phyloP scores from a whole-genome alignment of 768 basidiomycete species.

The Mycena venus region DNA sequence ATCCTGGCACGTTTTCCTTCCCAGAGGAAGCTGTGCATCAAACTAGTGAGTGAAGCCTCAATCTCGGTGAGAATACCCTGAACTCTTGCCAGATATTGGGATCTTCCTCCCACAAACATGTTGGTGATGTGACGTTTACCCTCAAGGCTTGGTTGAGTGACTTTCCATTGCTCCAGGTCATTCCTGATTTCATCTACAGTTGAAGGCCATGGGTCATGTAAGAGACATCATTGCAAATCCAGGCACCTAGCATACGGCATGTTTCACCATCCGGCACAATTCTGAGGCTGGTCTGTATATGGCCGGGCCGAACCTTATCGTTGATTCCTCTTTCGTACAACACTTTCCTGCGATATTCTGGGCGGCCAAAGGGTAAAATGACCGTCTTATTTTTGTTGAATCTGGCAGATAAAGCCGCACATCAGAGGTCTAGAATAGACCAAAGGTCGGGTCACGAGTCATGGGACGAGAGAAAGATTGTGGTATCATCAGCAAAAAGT shows the following conservation, averaged over 20 bases:
- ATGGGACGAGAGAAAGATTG: too few species aligned
- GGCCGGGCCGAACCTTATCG: background rate
- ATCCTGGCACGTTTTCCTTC: background rate
- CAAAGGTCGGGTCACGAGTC: too few species aligned
- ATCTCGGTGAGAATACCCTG: too few species aligned
- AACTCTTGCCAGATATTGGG: too few species aligned
- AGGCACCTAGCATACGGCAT: background rate
- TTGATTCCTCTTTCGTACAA: background rate
- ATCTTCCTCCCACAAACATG: too few species aligned
- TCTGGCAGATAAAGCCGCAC: conserved; percentile 50
- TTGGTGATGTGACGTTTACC: background rate
- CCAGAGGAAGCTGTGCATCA: too few species aligned
- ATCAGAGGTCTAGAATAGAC: too few species aligned
- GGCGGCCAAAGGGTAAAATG: background rate
- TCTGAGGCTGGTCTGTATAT: background rate
- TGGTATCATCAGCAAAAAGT: too few species aligned
- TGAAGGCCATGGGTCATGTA: too few species aligned
- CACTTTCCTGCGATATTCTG: background rate
- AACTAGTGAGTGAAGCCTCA: too few species aligned
- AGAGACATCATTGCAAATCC: background rate
- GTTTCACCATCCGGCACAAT: background rate
- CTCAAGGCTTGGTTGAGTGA: background rate
- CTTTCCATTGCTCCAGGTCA: background rate
- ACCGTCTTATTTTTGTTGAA: conserved; percentile 55
- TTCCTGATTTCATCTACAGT: background rate